phyloP scores from a whole-genome alignment of 2,329 filamentous ascomycete species.

The Cladosporium sp. region DNA sequence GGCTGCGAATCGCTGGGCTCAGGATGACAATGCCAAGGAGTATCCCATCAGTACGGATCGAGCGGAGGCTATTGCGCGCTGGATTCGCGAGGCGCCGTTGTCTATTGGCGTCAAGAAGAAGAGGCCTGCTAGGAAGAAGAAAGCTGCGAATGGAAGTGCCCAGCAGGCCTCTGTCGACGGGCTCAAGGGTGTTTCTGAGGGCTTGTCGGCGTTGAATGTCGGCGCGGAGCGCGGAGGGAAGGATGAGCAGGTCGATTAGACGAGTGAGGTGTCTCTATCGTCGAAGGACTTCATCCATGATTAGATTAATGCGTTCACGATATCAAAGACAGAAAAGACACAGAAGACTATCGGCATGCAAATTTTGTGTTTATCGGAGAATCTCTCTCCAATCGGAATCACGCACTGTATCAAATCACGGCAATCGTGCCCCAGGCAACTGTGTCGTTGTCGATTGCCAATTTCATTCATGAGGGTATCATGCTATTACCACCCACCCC shows the following conservation, averaged over 20 bases:
- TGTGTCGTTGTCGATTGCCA: too few species aligned
- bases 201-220: not conserved
- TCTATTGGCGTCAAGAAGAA: conserved; percentile 33
- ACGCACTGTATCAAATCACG: too few species aligned
- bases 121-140: conserved; percentile 29
- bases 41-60: conserved; percentile 64
- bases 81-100: conserved; percentile 56
- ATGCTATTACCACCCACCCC: too few species aligned
- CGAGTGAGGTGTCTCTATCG: not conserved
- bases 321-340: too few species aligned
- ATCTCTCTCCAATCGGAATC: too few species aligned
- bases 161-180: conserved; percentile 1
- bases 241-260: not conserved
- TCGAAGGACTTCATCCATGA: too few species aligned
- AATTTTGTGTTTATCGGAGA: too few species aligned
- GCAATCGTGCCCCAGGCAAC: too few species aligned
- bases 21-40: conserved; percentile 36
- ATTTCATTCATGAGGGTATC: not conserved
- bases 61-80: conserved; percentile 63
- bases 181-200: not conserved
- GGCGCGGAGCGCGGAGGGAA: not conserved
- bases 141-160: conserved; percentile 14
- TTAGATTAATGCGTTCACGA: too few species aligned
- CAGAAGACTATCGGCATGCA: too few species aligned
- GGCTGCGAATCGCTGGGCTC: conserved; percentile 13